Evolutionary conservation across 2,329 filamentous ascomycete species (phyloP), one percentile per base, ranked within the genome.

Genomic region (Phyllosticta citriasiana): DNA sequence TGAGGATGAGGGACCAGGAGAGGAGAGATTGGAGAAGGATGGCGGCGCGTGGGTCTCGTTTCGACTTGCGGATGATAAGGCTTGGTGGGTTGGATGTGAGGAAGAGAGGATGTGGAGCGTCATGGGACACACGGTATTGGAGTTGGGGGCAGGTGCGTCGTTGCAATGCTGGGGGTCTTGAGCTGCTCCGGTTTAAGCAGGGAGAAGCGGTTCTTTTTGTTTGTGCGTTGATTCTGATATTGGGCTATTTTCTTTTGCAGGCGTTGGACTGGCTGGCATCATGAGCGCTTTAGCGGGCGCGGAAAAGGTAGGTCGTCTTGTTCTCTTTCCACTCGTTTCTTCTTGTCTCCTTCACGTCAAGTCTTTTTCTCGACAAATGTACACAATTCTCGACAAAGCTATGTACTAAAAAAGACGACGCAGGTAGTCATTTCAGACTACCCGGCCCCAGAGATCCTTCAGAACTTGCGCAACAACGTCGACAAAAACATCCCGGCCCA

Each of bases 381-480:
- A 25, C 67, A 80, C 40, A 47, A 47, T n/a, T n/a, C n/a, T 3
- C 3, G 25, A 10, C 5, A 1, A 16, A 22, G 1, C 27, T 50
- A 47, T 2, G 16, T 47, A 16, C 40, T 47, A 47, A 47, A n/a
- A 22, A n/a, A 8, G 40, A 14, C 47, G 8, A 19, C 19, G 27
- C 66, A 81, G 70, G 80, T 87, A 4, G 76, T 81, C 26, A 80
- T 87, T 25, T 86, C 84, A 14, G 88, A 90, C 72, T 90, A 89
- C 67, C 87, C 88, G 0, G 79, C 86, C 0, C 73, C 78, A 1
- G 76, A 79, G 7, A 79, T 89, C 19, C 72, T 91, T 51, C 71
- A 75, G 35, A 85, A 84, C 50, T 80, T 90, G 50, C 71, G 72
- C 14, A 70, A 69, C 5, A 91, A 90, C 68, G 76, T 87, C 8